These are phyloP conservation scores for Debaryomyces psychrophilus DNA, from an alignment of 1,139 yeast genomes.

Conservation along the genomic window DNA sequence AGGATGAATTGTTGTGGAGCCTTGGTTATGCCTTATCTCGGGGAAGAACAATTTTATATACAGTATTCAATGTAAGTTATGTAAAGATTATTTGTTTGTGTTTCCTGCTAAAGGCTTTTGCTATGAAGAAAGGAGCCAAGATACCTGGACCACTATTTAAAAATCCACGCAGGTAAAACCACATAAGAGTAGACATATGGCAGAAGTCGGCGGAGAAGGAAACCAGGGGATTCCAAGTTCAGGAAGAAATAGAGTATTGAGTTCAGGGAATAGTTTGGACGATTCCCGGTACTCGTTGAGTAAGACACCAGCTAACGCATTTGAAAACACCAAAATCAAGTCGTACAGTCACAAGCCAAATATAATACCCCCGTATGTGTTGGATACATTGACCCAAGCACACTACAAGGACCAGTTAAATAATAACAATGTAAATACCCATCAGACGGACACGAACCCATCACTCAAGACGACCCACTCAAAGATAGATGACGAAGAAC, in stretches of 20 bases:
- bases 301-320: slow-evolving; percentile 24
- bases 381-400: slow-evolving; percentile 54
- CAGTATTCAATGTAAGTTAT: not conserved
- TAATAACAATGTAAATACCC: slow-evolving; percentile 33
- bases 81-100: slow-evolving; percentile 4
- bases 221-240: not conserved
- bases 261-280: slow-evolving; percentile 9
- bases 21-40: not conserved
- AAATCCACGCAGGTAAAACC: not conserved
- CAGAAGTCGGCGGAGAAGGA: not conserved
- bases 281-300: slow-evolving; percentile 5
- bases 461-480: slow-evolving; percentile 11
- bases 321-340: slow-evolving; percentile 31
- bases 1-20: not conserved
- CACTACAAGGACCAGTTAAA: slow-evolving; percentile 43
- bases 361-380: slow-evolving; percentile 58
- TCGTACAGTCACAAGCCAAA: slow-evolving; percentile 44
- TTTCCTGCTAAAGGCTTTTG: slow-evolving; percentile 2
- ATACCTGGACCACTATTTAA: not conserved
- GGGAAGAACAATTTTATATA: not conserved
- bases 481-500: slow-evolving; percentile 31
- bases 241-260: slow-evolving; percentile 2
- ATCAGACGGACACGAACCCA: slow-evolving; percentile 16
- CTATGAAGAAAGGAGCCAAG: not conserved
- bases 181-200: not conserved